phyloP scores from a whole-genome alignment of 1,284 basidiomycete genomes.

The Boletus sp. region DNA sequence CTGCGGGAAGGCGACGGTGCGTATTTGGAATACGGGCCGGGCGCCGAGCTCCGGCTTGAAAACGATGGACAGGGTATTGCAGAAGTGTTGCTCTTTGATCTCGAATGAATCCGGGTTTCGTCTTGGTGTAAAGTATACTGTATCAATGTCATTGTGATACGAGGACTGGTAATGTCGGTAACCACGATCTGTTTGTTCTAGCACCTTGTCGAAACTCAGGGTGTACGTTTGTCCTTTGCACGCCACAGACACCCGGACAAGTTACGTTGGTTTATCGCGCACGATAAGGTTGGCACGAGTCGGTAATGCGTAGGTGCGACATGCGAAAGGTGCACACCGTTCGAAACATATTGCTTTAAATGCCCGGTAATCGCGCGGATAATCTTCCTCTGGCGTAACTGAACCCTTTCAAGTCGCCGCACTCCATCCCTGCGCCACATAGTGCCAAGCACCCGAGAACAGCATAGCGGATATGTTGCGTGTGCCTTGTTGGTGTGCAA shows the following conservation, averaged over 20 bases:
- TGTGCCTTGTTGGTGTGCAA: not conserved
- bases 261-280: constrained; percentile 5
- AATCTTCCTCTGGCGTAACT: not conserved
- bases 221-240: not conserved
- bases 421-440: no score
- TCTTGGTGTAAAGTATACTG: not conserved
- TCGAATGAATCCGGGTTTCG: constrained; percentile 48
- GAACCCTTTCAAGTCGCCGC: no score
- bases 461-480: not conserved
- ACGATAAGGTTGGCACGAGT: constrained; percentile 3
- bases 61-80: constrained; percentile 63
- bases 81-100: constrained; percentile 77
- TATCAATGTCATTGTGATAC: constrained; percentile 2
- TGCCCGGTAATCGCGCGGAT: not conserved
- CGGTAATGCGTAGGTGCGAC: not conserved
- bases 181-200: constrained; percentile 12
- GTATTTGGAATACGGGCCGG: constrained; percentile 57
- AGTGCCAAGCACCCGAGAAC: not conserved
- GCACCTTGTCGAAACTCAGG: constrained; percentile 3
- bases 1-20: constrained; percentile 72
- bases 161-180: not conserved
- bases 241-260: not conserved
- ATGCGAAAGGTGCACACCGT: constrained; percentile 1
- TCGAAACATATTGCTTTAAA: not conserved
- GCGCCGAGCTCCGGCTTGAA: constrained; percentile 53